Evolutionary conservation across 345 rosid species (phyloP).

Genomic region (Pistacia atlantica): DNA sequence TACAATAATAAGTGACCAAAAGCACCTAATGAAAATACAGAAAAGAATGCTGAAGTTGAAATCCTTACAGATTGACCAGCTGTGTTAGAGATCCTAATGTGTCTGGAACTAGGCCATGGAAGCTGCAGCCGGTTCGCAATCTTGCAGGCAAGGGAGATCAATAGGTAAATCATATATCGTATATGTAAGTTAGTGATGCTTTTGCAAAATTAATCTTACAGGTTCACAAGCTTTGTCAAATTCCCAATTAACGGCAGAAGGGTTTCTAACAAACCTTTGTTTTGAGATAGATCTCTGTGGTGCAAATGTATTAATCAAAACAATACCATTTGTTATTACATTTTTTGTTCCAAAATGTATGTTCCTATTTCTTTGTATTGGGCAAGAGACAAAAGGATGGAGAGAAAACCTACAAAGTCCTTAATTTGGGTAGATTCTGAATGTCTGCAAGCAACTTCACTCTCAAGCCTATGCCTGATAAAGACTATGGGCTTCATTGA

Average conservation of each 20-base stretch:
- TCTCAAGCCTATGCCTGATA: slow-evolving; percentile 51
- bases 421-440: slow-evolving; percentile 46
- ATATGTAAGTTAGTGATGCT: neutral
- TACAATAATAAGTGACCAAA: neutral
- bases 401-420: slow-evolving; percentile 56
- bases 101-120: slow-evolving; percentile 33
- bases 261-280: slow-evolving; percentile 9
- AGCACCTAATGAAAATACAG: neutral
- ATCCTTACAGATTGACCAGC: slow-evolving; percentile 30
- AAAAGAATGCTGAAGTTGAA: neutral
- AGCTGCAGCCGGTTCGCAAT: slow-evolving; percentile 31
- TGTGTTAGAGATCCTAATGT: slow-evolving; percentile 30
- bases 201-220: slow-evolving; percentile 43
- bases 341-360: too few species aligned
- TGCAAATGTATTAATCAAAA: too few species aligned
- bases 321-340: too few species aligned
- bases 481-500: too few species aligned
- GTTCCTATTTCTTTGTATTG: too few species aligned
- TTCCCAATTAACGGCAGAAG: slow-evolving; percentile 62
- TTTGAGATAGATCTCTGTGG: too few species aligned
- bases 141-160: slow-evolving; percentile 11
- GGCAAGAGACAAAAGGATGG: neutral
- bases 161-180: neutral
- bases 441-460: slow-evolving; percentile 63
- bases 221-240: slow-evolving; percentile 51